Conservation (phyloP, 2,329 filamentous ascomycete genomes). For the Zelopaecilomyces penicillatus region DNA sequence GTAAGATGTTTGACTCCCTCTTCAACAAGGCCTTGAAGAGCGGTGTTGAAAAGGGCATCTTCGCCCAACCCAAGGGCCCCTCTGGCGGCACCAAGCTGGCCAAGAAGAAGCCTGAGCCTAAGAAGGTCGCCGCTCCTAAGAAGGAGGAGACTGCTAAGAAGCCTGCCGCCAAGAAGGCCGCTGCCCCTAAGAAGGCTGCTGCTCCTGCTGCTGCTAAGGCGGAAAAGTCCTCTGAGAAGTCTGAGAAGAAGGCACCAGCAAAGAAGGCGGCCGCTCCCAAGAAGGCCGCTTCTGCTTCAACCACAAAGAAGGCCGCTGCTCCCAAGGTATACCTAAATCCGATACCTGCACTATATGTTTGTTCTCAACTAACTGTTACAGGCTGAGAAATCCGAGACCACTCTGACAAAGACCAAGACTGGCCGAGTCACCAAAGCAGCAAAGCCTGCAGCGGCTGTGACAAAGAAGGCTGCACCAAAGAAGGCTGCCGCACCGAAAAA, state of each 20-base stretch:
- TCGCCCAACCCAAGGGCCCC: conserved; percentile 82
- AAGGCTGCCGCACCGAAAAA: conserved; percentile 43
- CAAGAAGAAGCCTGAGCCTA: conserved; percentile 55
- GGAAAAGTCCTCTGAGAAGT: conserved; percentile 16
- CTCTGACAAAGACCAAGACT: conserved; percentile 75
- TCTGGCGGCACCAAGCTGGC: conserved; percentile 89
- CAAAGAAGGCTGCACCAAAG: conserved; percentile 36
- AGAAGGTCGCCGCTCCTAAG: conserved; percentile 26
- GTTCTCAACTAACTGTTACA: conserved; percentile 4
- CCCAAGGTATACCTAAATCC: conserved; percentile 13
- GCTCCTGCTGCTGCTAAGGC: conserved; percentile 18
- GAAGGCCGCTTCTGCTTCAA: conserved; percentile 13
- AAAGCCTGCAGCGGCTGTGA: conserved; percentile 34
- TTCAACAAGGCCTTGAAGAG: conserved; percentile 79
- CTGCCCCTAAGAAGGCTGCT: conserved; percentile 23
- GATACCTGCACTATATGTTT: no score
- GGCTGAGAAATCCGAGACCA: conserved; percentile 55
- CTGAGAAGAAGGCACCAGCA: conserved; percentile 11
- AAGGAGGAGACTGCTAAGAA: conserved; percentile 28
- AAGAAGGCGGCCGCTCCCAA: conserved; percentile 23
- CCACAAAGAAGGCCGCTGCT: conserved; percentile 36
- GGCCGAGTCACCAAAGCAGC: conserved; percentile 70
- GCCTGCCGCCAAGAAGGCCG: conserved; percentile 23
- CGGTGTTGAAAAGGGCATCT: conserved; percentile 80
- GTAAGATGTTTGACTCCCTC: conserved; percentile 58